Evolutionary conservation across 257 asterid genomes (phyloP), one percentile per base, ranked within the genome.

Genomic region (Galeopsis tetrahit): DNA sequence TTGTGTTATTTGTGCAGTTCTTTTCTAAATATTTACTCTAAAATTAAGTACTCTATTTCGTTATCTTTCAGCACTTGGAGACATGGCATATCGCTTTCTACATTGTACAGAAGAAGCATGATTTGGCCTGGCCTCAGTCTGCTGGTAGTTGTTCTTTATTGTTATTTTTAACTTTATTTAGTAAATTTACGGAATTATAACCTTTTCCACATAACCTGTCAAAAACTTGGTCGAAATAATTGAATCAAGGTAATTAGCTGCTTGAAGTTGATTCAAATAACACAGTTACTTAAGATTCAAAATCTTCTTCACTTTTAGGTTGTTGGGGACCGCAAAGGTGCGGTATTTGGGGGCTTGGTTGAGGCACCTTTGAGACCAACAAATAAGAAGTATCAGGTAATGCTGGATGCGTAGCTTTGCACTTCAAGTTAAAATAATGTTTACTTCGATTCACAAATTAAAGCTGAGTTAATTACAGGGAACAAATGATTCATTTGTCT

Each of bases 271-370:
- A 66, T 69, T 63, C 53, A 53, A 63, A 8, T 40, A 10, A 33
- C 44, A 28, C 43, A 15, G 46, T 64, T 31, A 53, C 8, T 33
- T 61, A 11, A 44, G 33, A 32, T 58, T 59, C 57, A 11, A 2
- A 14, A 5, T 4, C 57, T n/a, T 66, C 69, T 70, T 46, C 35
- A 38, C 17, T 68, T 80, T 62, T 72, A 94, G 99, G 98, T 88
- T 82, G 97, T 94, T 15, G 99, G 99, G 69, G 99, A 94, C 73
- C 87, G 92, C 51, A 85, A 80, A 3, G 97, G 99, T 59, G 88
- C 96, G 34, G 83, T 92, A 68, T 94, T 91, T 83, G 98, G 99
- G 53, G 99, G 99, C 51, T 81, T 94, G 78, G 99, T 94, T 56
- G 97, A 94, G 71, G 96, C 95, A 63, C 99, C 99, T 46, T 77